Percentiles rank a stretch among this genome's conserved stretches.
phyloP scores from a whole-genome alignment of 2,329 filamentous ascomycete genomes.

The Davidsoniella australis region DNA sequence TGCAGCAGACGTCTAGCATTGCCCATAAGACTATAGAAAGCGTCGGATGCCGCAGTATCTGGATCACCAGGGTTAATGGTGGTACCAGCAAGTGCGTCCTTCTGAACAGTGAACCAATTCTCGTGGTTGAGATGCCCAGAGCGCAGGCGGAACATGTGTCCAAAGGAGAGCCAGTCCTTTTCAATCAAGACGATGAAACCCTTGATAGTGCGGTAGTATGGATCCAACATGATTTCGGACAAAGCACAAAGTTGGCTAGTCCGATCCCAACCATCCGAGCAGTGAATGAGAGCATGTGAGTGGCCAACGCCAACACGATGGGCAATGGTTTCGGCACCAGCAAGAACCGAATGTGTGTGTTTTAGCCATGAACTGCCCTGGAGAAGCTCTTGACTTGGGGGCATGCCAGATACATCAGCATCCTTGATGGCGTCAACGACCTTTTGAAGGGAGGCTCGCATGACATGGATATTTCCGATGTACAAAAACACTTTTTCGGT shows the following conservation, averaged over 20 bases:
- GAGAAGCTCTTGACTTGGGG: conserved; percentile 66
- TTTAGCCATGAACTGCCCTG: conserved; percentile 79
- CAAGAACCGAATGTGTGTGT: conserved; percentile 69
- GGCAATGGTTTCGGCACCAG: conserved; percentile 71
- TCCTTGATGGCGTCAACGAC: conserved; percentile 83
- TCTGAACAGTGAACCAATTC: conserved; percentile 84
- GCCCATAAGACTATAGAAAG: conserved; percentile 68
- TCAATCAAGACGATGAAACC: conserved; percentile 90
- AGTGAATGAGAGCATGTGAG: conserved; percentile 91
- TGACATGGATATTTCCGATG: conserved; percentile 97
- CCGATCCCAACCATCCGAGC: conserved; percentile 95
- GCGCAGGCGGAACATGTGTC: conserved; percentile 93
- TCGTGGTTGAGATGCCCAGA: conserved; percentile 76
- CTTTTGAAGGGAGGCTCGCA: conserved; percentile 77
- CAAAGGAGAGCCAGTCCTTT: conserved; percentile 96
- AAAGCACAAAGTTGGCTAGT: conserved; percentile 88
- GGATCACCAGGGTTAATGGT: conserved; percentile 44
- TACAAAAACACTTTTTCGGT: conserved; percentile 82
- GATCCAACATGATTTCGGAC: conserved; percentile 84
- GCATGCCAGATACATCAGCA: conserved; percentile 67
- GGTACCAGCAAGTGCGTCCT: conserved; percentile 53
- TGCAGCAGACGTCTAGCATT: conserved; percentile 75
- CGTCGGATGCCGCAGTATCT: conserved; percentile 44
- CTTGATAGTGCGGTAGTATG: conserved; percentile 84
- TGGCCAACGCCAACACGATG: conserved; percentile 80